Percentiles rank a stretch among this genome's conserved stretches.
Evolutionary conservation across 331 rosid genomes (phyloP).

Genomic region (Acacia concinna): DNA sequence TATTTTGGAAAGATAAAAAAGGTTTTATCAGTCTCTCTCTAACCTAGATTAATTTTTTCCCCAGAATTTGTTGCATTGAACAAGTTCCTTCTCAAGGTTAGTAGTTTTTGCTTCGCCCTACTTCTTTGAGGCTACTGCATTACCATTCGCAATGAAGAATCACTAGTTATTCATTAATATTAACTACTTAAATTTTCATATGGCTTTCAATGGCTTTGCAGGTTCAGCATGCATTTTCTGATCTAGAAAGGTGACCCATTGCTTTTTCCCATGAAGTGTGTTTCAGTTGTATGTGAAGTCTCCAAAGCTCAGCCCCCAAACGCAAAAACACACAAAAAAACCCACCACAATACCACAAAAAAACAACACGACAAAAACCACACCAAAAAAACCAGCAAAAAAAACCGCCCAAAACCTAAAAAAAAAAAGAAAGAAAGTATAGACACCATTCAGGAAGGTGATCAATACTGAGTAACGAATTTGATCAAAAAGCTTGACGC

Average conservation of each 20-base stretch:
- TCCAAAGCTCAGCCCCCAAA: neutral
- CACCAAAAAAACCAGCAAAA: too few relatives aligned
- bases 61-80: constrained; percentile 85
- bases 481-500: constrained; percentile 2
- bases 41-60: constrained; percentile 16
- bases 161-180: constrained; percentile 5
- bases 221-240: constrained; percentile 91
- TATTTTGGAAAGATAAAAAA: neutral
- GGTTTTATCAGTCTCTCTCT: constrained; percentile 17
- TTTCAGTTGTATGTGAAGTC: constrained; percentile 18
- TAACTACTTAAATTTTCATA: neutral
- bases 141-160: neutral
- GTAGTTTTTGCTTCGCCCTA: constrained; percentile 12
- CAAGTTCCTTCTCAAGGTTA: constrained; percentile 82
- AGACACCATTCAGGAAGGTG: neutral
- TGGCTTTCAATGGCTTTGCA: constrained; percentile 36
- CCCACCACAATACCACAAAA: too few relatives aligned
- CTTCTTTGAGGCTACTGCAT: neutral
- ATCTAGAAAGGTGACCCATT: constrained; percentile 63
- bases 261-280: neutral
- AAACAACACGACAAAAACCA: too few relatives aligned
- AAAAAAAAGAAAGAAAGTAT: too few relatives aligned
- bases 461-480: constrained; percentile 1
- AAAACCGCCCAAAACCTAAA: too few relatives aligned
- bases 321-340: too few relatives aligned